Evolutionary conservation across 345 rosid species (phyloP), one percentile per base, ranked within the genome.

Genomic region (Citrus inodora): DNA sequence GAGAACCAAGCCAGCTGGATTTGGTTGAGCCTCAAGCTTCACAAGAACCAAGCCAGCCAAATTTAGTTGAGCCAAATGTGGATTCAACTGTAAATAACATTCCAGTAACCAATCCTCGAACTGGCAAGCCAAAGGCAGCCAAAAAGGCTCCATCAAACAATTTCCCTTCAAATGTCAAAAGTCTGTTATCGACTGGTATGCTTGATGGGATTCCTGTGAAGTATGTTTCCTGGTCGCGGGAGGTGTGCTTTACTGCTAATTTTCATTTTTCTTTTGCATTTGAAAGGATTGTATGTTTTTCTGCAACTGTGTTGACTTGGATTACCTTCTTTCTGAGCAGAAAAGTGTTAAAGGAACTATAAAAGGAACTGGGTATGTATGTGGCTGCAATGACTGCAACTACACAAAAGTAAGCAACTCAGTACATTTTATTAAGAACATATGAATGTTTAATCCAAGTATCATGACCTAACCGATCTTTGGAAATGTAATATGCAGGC

Each of bases 141-240:
- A 86, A 82, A 79, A 89, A 86, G 77, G 83, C 33, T 80, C 76
- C 91, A 72, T 55, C 90, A 16, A 90, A 90, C 78, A 88, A 73
- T 73, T 90, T 91, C 78, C 93, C 93, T 32, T 86, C 95, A 77
- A 90, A 90, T 79, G 93, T 91, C 60, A 90, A 90, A 82, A 90
- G 92, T 77, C 75, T 90, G 81, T 82, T 88, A 61, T 90, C 93
- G 68, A 91, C 93, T 76, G 95, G 95, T 46, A 88, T 91, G 85
- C 83, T 90, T 63, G 95, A 91, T 71, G 95, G 90, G 65, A 86
- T 87, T 63, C 83, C 80, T 73, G 95, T 91, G 73, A 87, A 91
- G 86, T 90, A 90, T 66, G 89, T 87, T 73, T 87, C 95, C 48
- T 88, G 91, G 92, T 87, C 93, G 22, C 82, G 87, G 33, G 95